Base-by-base conservation (phyloP, 768 basidiomycete species). In the Leccinum barrowsii region DNA sequence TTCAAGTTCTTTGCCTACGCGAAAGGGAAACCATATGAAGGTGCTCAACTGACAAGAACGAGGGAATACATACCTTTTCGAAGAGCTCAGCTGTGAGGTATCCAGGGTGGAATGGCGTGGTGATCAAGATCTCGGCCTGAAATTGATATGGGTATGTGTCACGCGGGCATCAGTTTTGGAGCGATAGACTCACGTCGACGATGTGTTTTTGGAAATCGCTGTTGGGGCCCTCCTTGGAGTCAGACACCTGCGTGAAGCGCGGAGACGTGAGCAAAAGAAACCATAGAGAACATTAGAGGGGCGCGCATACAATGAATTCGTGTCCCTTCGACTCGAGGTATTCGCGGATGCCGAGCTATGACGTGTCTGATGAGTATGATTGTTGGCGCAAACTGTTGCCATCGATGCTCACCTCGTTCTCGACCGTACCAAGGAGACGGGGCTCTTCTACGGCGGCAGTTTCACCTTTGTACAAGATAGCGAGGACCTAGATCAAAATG, bases 1-100 rank as follows among this genome's bases (percentile, higher is more conserved):
- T 92, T 95, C 60, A 97, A 83, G 65, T 94, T 94, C 75, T 89
- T 88, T 32, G 94, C 92, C 83, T 92, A 56, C 26, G n/a, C 70
- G 13, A 42, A 52, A 32, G 21, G 28, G n/a, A 59, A 4, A 47
- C 6, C 57, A 61, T 17, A 58, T 44, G 19, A 19, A 13, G 40
- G 13, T 35, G 51, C 47, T 42, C 52, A 34, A 61, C 37, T 55
- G 24, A 51, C 48, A 42, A 57, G 50, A 32, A 59, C 21, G 6
- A 19, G 15, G 37, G 28, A 8, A 8, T 30, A 42, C 71, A 50
- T 67, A 82, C 87, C 80, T 89, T 89, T 53, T 84, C 78, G 59
- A 91, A 67, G 55, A 91, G 77, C 0, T 89, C 89, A 37, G 77
- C 80, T 2, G 90, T 92, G 59, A 92, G 81, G 72, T 92, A 92